A percentile compares a stretch with the other conserved stretches of the same genome.
Conservation (phyloP, 805 yeast genomes). For the Cyberlindnera nakhonratchasimensis region DNA sequence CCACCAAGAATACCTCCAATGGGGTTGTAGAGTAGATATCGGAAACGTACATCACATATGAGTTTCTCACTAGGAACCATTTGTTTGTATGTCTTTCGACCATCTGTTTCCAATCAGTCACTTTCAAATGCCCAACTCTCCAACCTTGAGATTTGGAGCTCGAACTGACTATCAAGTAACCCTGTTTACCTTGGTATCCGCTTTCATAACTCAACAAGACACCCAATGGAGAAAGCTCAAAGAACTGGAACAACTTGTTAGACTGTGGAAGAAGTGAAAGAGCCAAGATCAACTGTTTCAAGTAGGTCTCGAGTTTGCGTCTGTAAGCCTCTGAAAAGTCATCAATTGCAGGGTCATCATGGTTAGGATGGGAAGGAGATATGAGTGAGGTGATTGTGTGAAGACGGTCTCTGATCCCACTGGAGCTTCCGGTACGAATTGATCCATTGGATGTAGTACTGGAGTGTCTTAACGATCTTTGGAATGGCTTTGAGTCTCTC, state of each 20-base stretch:
- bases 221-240: conserved; percentile 87
- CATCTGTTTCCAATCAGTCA: conserved; percentile 80
- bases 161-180: conserved; percentile 73
- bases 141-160: conserved; percentile 90
- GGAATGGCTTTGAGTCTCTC: background rate
- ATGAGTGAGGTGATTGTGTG: conserved; percentile 20
- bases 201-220: conserved; percentile 78
- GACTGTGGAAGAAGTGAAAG: conserved; percentile 76
- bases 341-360: conserved; percentile 2
- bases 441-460: conserved; percentile 5
- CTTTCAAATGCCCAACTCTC: conserved; percentile 86
- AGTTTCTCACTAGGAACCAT: conserved; percentile 86
- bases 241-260: conserved; percentile 76
- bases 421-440: conserved; percentile 3
- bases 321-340: conserved; percentile 25
- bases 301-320: conserved; percentile 57
- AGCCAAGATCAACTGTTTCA: conserved; percentile 54
- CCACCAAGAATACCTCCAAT: conserved; percentile 88
- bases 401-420: conserved; percentile 18
- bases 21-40: conserved; percentile 85
- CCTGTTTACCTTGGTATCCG: conserved; percentile 85
- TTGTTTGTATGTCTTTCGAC: conserved; percentile 85
- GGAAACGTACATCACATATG: conserved; percentile 81
- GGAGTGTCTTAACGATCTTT: background rate
- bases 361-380: conserved; percentile 3